A percentile compares a stretch with the other conserved stretches of the same genome.
These are phyloP conservation scores for Diaporthe sp. DNA, from an alignment of 2,329 filamentous ascomycete genomes.

Conservation along the genomic window DNA sequence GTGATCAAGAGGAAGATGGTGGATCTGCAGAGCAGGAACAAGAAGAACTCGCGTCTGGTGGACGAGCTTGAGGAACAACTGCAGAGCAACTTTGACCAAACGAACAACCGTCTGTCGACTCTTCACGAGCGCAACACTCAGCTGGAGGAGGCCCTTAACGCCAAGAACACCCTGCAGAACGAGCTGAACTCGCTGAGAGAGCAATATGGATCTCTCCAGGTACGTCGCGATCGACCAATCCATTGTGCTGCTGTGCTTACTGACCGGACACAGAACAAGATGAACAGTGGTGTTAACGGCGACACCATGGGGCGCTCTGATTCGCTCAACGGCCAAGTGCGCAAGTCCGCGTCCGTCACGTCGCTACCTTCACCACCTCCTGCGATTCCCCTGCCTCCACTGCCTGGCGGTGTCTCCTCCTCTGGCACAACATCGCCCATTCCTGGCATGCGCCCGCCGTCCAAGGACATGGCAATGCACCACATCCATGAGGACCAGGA, in stretches of 20 bases:
- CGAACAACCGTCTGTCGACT: constrained; percentile 87
- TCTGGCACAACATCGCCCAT: constrained; percentile 59
- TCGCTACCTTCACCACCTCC: constrained; percentile 95
- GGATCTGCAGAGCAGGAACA: constrained; percentile 77
- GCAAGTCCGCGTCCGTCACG: constrained; percentile 86
- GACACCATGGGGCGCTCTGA: constrained; percentile 67
- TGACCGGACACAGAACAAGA: constrained; percentile 67
- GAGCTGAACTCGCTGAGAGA: constrained; percentile 78
- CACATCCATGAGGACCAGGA: constrained; percentile 96
- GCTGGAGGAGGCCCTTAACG: constrained; percentile 82
- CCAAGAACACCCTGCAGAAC: constrained; percentile 72
- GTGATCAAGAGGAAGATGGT: constrained; percentile 76
- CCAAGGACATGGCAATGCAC: constrained; percentile 82
- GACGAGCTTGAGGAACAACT: constrained; percentile 98
- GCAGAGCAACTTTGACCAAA: constrained; percentile 93
- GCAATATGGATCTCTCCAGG: constrained; percentile 84
- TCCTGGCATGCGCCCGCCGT: constrained; percentile 77
- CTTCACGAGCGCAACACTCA: constrained; percentile 82
- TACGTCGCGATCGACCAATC: constrained; percentile 58
- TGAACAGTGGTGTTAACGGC: constrained; percentile 47
- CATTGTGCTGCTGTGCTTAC: constrained; percentile 36
- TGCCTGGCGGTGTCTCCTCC: constrained; percentile 72
- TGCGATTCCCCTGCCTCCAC: constrained; percentile 93
- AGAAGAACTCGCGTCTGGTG: constrained; percentile 91
- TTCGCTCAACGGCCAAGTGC: constrained; percentile 76